A percentile compares a stretch with the other conserved stretches of the same genome.
These are phyloP conservation scores for Synchytrium microbalum DNA, from an alignment of 371 early-diverging fungal species.

Conservation along the genomic window DNA sequence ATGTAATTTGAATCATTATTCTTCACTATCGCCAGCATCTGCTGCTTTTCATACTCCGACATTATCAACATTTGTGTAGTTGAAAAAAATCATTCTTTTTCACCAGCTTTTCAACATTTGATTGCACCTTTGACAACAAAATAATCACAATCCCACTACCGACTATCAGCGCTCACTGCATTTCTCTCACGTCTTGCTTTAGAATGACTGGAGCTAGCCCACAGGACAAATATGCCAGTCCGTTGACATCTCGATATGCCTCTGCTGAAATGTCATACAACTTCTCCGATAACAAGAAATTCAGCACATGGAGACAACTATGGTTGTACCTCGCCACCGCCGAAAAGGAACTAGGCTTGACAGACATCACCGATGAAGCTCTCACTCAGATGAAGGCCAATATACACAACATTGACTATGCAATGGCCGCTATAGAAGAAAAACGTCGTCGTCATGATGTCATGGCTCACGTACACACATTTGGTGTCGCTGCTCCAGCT, in stretches of 20 bases:
- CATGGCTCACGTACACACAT: constrained; percentile 97
- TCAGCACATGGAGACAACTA: constrained; percentile 88
- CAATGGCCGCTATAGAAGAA: constrained; percentile 84
- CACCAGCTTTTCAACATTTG: too few species aligned
- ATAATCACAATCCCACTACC: too few species aligned
- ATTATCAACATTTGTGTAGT: too few species aligned
- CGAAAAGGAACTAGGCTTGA: constrained; percentile 83
- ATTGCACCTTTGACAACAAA: too few species aligned
- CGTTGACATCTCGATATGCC: constrained; percentile 93
- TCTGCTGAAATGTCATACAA: constrained; percentile 94
- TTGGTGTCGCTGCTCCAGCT: constrained; percentile 80
- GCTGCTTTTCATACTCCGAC: too few species aligned
- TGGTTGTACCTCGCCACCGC: constrained; percentile 92
- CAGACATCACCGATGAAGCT: constrained; percentile 78
- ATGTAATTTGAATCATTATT: too few species aligned
- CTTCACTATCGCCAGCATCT: too few species aligned
- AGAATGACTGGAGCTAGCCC: neutral
- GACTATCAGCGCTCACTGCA: too few species aligned
- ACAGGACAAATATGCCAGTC: constrained; percentile 66
- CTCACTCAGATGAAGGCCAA: constrained; percentile 82
- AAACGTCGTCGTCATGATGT: constrained; percentile 94
- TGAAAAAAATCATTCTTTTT: too few species aligned
- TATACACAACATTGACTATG: constrained; percentile 83
- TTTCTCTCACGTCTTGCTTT: too few species aligned
- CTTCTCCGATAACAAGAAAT: constrained; percentile 90